Percentiles rank a stretch among this genome's conserved stretches.
phyloP scores from a whole-genome alignment of 2,329 filamentous ascomycete species.

The Dothiorella sarmentorum region DNA sequence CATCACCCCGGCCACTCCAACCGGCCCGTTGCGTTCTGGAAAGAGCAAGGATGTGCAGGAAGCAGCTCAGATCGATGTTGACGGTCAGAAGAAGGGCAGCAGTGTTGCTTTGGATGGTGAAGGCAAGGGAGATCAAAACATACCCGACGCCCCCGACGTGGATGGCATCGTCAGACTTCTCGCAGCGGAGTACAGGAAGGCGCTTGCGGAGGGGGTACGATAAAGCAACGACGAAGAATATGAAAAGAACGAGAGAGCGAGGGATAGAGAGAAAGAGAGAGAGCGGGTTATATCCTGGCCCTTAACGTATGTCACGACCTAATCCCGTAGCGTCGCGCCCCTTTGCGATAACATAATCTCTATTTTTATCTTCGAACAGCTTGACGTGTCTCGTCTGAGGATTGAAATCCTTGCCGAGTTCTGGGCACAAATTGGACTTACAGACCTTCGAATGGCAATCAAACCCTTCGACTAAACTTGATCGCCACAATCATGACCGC shows the following conservation, averaged over 20 bases:
- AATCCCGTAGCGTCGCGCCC: not conserved
- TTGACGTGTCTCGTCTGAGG: not conserved
- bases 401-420: not conserved
- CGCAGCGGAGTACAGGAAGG: conserved; percentile 31
- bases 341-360: conserved; percentile 10
- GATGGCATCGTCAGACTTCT: conserved; percentile 31
- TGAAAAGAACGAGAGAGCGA: not conserved
- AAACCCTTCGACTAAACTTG: too few relatives aligned
- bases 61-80: conserved; percentile 33
- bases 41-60: conserved; percentile 35
- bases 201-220: conserved; percentile 25
- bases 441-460: too few relatives aligned
- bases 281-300: not conserved
- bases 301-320: not conserved
- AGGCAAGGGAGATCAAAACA: conserved; percentile 22
- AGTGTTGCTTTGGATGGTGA: conserved; percentile 27
- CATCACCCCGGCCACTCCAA: conserved; percentile 58
- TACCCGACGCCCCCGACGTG: conserved; percentile 31
- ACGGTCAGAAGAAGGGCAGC: conserved; percentile 29
- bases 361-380: conserved; percentile 2
- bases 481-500: too few relatives aligned
- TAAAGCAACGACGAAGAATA: too few relatives aligned
- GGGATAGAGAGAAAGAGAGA: not conserved
- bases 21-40: conserved; percentile 51
- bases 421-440: too few relatives aligned